Evolutionary conservation across 2,329 filamentous ascomycete genomes (phyloP).

Genomic region (Fusarium nanum): DNA sequence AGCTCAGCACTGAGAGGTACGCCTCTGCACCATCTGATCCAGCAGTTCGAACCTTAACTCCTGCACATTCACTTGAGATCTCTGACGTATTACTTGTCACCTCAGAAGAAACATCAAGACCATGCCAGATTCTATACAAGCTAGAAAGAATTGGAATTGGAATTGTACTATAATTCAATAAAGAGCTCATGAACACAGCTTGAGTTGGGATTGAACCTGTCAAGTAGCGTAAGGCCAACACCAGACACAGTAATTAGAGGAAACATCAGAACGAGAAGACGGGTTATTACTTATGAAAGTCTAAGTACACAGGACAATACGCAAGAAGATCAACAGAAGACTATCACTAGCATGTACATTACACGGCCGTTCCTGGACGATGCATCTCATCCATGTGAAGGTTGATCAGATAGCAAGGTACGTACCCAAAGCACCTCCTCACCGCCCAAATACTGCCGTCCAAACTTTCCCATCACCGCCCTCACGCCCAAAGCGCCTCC

Average conservation of each 20-base stretch:
- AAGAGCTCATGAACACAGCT: background rate
- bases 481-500: conserved; percentile 39
- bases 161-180: background rate
- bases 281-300: no score
- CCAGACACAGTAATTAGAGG: background rate
- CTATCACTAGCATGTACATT: background rate
- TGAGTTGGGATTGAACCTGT: background rate
- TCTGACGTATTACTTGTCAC: background rate
- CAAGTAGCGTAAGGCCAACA: background rate
- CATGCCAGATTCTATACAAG: background rate
- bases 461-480: conserved; percentile 42
- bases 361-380: background rate
- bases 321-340: background rate
- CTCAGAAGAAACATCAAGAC: fast-evolving
- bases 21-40: no score
- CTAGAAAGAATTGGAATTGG: background rate
- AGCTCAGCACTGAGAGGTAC: background rate
- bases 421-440: conserved; percentile 15
- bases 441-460: conserved; percentile 47
- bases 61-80: background rate
- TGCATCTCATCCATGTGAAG: background rate
- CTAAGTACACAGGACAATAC: background rate
- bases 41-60: no score
- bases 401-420: background rate
- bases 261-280: background rate